Conservation (phyloP, 1,284 basidiomycete genomes). For the Ustilago crameri region DNA sequence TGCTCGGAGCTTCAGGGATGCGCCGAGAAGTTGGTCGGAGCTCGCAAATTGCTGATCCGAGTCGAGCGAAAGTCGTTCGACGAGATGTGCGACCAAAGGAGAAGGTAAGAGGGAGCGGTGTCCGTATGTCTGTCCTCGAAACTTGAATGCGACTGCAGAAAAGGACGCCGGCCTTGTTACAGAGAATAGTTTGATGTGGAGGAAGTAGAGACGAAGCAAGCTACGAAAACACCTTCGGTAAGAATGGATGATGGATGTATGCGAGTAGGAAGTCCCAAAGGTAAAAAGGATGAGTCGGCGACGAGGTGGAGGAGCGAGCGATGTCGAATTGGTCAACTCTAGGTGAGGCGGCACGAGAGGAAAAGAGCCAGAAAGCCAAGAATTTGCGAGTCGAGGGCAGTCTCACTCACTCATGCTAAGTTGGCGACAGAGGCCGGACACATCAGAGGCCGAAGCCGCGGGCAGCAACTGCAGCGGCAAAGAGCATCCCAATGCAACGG, state of each 20-base stretch:
- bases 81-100: neutral
- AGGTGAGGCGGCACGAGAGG: too few relatives aligned
- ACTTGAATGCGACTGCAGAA: neutral
- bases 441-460: slow-evolving; percentile 4
- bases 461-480: neutral
- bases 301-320: neutral
- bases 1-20: too few relatives aligned
- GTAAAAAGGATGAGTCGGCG: neutral
- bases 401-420: too few relatives aligned
- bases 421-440: neutral
- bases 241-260: neutral
- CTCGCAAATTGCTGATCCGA: neutral
- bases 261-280: neutral
- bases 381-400: too few relatives aligned
- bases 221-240: neutral
- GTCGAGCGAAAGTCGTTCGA: neutral
- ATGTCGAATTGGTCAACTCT: neutral
- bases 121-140: neutral
- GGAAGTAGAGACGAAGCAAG: neutral
- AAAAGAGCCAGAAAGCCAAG: too few relatives aligned
- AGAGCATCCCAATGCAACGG: neutral
- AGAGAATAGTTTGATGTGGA: too few relatives aligned
- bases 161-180: neutral
- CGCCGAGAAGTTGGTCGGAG: neutral
- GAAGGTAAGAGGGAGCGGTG: neutral